Evolutionary conservation across 345 rosid genomes (phyloP), one percentile per base, ranked within the genome.

Genomic region (Heritiera littoralis): DNA sequence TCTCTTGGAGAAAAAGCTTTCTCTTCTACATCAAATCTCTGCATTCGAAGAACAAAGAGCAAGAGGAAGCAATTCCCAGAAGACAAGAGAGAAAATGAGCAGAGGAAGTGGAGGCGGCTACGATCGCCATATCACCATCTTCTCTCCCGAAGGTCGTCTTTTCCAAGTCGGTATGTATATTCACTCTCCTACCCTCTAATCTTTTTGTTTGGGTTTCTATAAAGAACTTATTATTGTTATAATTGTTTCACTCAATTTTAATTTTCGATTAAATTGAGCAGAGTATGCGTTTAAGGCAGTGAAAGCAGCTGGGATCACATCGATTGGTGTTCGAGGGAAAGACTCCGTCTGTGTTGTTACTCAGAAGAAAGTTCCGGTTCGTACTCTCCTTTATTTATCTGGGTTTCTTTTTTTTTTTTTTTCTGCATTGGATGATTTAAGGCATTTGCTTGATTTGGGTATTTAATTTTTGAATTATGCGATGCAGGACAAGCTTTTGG

Each of bases 201-300:
- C 30, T 6, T 7, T 30, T 30, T 52, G 38, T 56, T 41, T 35
- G 40, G 1, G 45, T 68, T 52, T 30, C 43, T 52, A 7, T 20
- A 38, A 49, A 20, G 12, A 17, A 15, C 4, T 54, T 54, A 40
- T 2, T 12, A 20, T 18, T n/a, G 2, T 23, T 7, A 2, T 64
- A 65, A 69, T 9, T 6, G 35, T 66, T 51, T 46, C 15, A 7
- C 14, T 69, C 12, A 9, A 74, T 46, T 72, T 54, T 77, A 7
- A 35, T 65, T 52, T 45, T 55, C 20, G 63, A 55, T 38, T 77
- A 8, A 51, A 52, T 66, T 81, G 74, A 13, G 74, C 81, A 95
- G 99, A 96, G 78, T 96, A 96, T 85, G 98, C 98, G 40, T 96
- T 96, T 79, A 96, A 96, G 89, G 99, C 99, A 23, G 98, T 96